Evolutionary conservation across 1,139 yeast genomes (phyloP).

Genomic region (Saccharomyces hybrid): DNA sequence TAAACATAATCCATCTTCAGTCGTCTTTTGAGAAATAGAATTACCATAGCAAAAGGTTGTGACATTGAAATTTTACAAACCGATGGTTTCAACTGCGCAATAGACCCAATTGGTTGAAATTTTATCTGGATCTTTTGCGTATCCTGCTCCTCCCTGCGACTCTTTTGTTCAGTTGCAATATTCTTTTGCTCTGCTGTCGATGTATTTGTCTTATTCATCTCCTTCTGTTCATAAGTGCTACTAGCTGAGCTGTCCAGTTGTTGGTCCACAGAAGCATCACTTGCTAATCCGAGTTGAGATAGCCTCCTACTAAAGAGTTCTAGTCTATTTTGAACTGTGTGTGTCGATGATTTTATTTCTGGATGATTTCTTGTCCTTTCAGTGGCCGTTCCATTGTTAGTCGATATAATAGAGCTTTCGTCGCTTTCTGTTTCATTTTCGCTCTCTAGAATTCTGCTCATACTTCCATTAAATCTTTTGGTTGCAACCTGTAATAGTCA

Average conservation of each 20-base stretch:
- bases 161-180: background rate
- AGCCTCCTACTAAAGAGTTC: slow-evolving; percentile 24
- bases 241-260: background rate
- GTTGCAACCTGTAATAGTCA: background rate
- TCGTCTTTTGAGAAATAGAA: slow-evolving; percentile 19
- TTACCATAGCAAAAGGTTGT: slow-evolving; percentile 25
- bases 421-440: slow-evolving; percentile 1
- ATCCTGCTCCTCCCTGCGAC: background rate
- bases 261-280: slow-evolving; percentile 6
- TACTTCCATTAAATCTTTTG: background rate
- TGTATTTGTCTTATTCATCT: slow-evolving; percentile 1
- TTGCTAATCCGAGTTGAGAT: slow-evolving; percentile 22
- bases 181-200: background rate
- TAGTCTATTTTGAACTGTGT: slow-evolving; percentile 17
- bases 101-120: slow-evolving; percentile 30
- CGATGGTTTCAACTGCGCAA: slow-evolving; percentile 23
- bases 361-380: background rate
- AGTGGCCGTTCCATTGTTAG: background rate
- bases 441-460: background rate
- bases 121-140: slow-evolving; percentile 22
- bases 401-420: background rate
- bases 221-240: background rate
- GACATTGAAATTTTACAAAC: slow-evolving; percentile 24
- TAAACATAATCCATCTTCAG: slow-evolving; percentile 22
- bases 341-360: background rate